Base-by-base conservation (phyloP, 1,284 basidiomycete genomes). In the Ceratobasidium sp. region DNA sequence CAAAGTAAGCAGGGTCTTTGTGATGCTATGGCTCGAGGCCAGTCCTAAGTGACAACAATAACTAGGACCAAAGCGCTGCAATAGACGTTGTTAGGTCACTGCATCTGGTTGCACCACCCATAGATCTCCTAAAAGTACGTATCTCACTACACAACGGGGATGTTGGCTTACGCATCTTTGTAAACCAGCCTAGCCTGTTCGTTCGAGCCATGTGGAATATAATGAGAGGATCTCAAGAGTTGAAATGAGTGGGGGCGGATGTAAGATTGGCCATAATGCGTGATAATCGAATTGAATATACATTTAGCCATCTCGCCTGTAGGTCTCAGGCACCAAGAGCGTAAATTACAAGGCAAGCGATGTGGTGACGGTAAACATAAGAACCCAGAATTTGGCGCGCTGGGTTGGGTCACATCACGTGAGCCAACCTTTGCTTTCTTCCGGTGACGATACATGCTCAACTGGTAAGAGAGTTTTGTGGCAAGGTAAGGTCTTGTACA, bases 91-190 rank as follows among this genome's bases (percentile, higher is more conserved):
- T 40, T n/a, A 65, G 27, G 22, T 52, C 47, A 5, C 17, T 65
- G 13, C 60, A 65, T 2, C 25, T 65, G 25, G 42, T 65, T 42
- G 60, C 60, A 17, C 60, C 60, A 29, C 47, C 47, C 15, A 29
- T 65, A 15, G 60, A 65, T 42, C 47, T 65, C 22, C 31, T 65
- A 31, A 65, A 35, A 42, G 60, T 65, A 25, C 35, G 60, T 42
- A 15, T 27, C 15, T 31, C 25, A 8, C 27, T 42, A 13, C 6
- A 7, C n/a, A 47, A 47, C 7, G n/a, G 20, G 10, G 6, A 15
- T 34, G 34, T 15, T 40, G 15, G 20, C 34, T 31, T 22, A 42
- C 31, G 29, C 34, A 40, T 52, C 6, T 40, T 45, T n/a, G 6
- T 3, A 20, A 38, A 4, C 17, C 27, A 65, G 60, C 60, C 60